These are phyloP conservation scores for Setomelanomma holmii DNA, from an alignment of 2,329 filamentous ascomycete genomes.

Conservation along the genomic window DNA sequence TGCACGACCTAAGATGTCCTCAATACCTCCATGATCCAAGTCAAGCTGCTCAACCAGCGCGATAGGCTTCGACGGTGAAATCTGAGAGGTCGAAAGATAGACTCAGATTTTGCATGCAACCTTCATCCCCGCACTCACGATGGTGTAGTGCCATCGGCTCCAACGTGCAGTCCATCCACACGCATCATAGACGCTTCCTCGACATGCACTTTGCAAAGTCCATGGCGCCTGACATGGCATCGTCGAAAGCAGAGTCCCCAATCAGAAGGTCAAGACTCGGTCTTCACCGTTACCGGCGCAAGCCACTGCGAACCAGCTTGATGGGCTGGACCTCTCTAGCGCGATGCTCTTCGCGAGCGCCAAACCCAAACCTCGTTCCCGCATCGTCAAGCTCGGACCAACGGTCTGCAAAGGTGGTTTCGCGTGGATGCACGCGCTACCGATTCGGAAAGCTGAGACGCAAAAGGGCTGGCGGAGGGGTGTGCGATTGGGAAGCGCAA, in stretches of 20 bases:
- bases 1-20: too few species aligned
- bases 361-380: background rate
- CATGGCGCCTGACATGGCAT: constrained; percentile 3
- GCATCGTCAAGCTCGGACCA: background rate
- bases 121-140: background rate
- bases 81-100: too few species aligned
- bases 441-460: constrained; percentile 3
- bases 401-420: background rate
- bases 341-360: background rate
- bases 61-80: too few species aligned
- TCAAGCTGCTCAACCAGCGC: too few species aligned
- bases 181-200: background rate
- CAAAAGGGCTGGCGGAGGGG: background rate
- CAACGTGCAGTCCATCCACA: background rate
- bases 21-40: too few species aligned
- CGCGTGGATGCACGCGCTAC: background rate
- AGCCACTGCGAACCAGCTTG: constrained; percentile 31
- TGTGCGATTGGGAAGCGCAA: background rate
- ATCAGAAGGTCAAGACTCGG: constrained; percentile 16
- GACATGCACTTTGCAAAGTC: constrained; percentile 1
- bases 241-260: constrained; percentile 4
- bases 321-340: constrained; percentile 32
- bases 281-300: constrained; percentile 29
- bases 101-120: background rate
- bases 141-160: background rate